A percentile compares a stretch with the other conserved stretches of the same genome.
These are phyloP conservation scores for Citrullus amarus DNA, from an alignment of 306 rosid species.

Conservation along the genomic window DNA sequence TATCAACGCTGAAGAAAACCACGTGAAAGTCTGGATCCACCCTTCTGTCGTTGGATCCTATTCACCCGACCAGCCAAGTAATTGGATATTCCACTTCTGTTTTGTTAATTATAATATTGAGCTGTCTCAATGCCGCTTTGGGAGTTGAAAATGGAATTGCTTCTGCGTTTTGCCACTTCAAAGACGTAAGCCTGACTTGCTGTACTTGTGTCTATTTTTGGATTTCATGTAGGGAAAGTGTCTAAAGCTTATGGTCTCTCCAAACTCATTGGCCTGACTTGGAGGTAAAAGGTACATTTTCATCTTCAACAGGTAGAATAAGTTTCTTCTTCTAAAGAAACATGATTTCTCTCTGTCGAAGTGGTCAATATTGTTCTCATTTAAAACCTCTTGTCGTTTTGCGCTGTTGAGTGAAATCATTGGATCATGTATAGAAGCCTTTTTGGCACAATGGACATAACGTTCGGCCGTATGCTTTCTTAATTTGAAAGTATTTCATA, in stretches of 20 bases:
- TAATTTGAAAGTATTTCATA: too few relatives aligned
- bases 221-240: not conserved
- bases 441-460: too few relatives aligned
- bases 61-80: not conserved
- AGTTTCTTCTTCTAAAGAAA: not conserved
- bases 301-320: not conserved
- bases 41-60: not conserved
- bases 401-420: too few relatives aligned
- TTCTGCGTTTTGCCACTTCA: not conserved
- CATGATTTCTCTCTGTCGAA: too few relatives aligned
- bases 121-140: not conserved
- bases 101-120: not conserved
- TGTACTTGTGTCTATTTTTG: not conserved
- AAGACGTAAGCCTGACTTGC: not conserved
- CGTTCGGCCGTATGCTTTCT: too few relatives aligned
- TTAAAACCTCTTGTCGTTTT: too few relatives aligned
- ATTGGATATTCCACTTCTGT: not conserved
- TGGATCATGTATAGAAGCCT: too few relatives aligned
- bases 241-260: not conserved
- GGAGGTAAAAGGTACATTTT: not conserved
- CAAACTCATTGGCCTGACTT: not conserved
- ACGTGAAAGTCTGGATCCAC: not conserved
- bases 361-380: not conserved
- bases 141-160: not conserved
- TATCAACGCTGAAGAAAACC: not conserved